These are phyloP conservation scores for Penicillium bovifimosum DNA, from an alignment of 495 filamentous ascomycete species.

Conservation along the genomic window DNA sequence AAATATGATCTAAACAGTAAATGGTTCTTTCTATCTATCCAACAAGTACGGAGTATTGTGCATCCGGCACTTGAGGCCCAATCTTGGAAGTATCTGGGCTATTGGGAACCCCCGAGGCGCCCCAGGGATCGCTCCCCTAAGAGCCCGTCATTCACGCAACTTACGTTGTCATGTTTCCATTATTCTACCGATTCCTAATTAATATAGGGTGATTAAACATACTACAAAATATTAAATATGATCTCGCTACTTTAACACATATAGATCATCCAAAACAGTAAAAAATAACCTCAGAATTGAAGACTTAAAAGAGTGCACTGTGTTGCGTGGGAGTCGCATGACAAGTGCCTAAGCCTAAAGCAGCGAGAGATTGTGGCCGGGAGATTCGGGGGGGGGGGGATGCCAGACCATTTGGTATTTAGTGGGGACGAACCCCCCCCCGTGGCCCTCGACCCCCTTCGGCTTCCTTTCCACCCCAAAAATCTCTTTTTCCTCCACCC, in stretches of 20 bases:
- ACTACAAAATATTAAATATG: neutral
- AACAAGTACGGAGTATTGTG: too few relatives aligned
- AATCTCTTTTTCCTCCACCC: constrained; percentile 15
- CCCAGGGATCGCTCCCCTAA: neutral
- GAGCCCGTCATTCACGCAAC: neutral
- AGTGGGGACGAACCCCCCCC: constrained; percentile 15
- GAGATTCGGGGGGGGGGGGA: constrained; percentile 4
- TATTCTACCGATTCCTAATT: neutral
- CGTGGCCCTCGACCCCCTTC: constrained; percentile 3
- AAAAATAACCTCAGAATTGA: neutral
- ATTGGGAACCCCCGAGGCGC: neutral
- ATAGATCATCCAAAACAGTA: neutral
- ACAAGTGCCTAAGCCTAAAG: constrained; percentile 25
- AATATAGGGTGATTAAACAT: neutral
- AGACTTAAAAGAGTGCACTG: neutral
- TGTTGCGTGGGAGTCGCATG: neutral
- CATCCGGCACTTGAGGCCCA: neutral
- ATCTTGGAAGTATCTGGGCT: neutral
- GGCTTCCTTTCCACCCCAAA: constrained; percentile 12
- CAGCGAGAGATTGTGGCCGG: constrained; percentile 14
- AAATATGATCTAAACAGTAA: too few relatives aligned
- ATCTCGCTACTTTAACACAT: neutral
- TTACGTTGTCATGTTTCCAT: neutral
- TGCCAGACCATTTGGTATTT: constrained; percentile 15
- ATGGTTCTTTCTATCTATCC: too few relatives aligned